These are phyloP conservation scores for Gracilaria vermiculophylla DNA, from an alignment of 23 red algal genomes.

Conservation along the genomic window DNA sequence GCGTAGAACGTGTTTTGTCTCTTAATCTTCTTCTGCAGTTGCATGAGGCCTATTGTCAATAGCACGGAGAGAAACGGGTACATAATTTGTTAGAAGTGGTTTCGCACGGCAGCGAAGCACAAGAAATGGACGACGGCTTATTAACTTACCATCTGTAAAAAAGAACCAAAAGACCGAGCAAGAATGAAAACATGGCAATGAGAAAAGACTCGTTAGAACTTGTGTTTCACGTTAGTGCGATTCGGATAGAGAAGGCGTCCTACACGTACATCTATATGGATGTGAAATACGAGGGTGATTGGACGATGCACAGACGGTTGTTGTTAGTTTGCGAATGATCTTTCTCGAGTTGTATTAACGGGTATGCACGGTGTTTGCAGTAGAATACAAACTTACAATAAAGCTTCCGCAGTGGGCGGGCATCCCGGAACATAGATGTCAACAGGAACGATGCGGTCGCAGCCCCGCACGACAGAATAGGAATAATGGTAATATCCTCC, in stretches of 20 bases:
- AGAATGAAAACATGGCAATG: not conserved
- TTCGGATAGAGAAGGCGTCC: no score
- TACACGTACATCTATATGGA: not conserved
- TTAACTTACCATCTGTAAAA: constrained; percentile 14
- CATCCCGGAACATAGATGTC: constrained; percentile 99
- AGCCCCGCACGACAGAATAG: constrained; percentile 97
- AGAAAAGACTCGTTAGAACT: no score
- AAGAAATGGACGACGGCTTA: not conserved
- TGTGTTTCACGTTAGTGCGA: not conserved
- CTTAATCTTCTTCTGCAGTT: constrained; percentile 98
- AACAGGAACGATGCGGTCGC: constrained; percentile 98
- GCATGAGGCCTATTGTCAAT: constrained; percentile 78
- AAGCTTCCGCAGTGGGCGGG: constrained; percentile 88
- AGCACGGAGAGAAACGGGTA: not conserved
- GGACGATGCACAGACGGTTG: not conserved
- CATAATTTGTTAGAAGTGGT: not conserved
- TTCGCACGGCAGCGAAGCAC: not conserved
- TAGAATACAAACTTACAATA: constrained; percentile 56
- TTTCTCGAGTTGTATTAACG: not conserved
- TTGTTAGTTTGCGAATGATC: not conserved
- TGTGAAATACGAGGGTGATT: not conserved
- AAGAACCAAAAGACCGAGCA: not conserved
- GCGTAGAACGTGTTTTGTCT: constrained; percentile 87
- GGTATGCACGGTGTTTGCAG: not conserved
- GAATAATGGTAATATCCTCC: constrained; percentile 99